Evolutionary conservation across 345 rosid genomes (phyloP).

Genomic region (Brassica juncea): DNA sequence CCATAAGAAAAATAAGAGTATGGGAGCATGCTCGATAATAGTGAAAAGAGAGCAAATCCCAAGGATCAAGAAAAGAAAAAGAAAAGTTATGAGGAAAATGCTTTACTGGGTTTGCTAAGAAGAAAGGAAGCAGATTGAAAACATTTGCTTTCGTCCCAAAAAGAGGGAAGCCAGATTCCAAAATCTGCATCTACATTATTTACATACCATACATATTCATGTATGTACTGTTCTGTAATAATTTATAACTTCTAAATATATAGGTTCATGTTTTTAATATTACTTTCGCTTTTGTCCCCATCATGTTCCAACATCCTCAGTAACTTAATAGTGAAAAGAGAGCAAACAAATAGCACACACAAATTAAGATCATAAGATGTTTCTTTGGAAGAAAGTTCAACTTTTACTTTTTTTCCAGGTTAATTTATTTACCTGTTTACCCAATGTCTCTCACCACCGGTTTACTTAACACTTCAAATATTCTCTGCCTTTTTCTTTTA

Average conservation of each 20-base stretch:
- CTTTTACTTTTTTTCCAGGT: constrained; percentile 26
- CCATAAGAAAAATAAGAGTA: constrained; percentile 5
- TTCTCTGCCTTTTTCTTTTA: constrained; percentile 42
- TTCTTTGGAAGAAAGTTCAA: neutral
- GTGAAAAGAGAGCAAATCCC: constrained; percentile 33
- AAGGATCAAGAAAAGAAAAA: constrained; percentile 35
- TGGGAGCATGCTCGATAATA: neutral
- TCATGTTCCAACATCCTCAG: constrained; percentile 32
- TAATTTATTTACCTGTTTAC: constrained; percentile 32
- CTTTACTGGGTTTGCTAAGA: constrained; percentile 39
- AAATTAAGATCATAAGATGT: neutral
- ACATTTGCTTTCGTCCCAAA: constrained; percentile 37
- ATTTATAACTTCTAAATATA: neutral
- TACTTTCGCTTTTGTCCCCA: constrained; percentile 40
- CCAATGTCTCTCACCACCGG: constrained; percentile 24
- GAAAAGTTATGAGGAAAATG: neutral
- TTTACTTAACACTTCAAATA: constrained; percentile 36
- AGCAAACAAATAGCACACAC: neutral
- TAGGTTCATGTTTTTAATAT: neutral
- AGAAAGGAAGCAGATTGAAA: constrained; percentile 31
- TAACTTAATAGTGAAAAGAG: neutral
- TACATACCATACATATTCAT: constrained; percentile 15
- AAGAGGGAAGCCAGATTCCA: constrained; percentile 32
- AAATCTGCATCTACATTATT: constrained; percentile 31
- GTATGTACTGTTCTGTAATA: neutral